phyloP scores from a whole-genome alignment of 1,139 yeast species.

The Protomyces inouyei region DNA sequence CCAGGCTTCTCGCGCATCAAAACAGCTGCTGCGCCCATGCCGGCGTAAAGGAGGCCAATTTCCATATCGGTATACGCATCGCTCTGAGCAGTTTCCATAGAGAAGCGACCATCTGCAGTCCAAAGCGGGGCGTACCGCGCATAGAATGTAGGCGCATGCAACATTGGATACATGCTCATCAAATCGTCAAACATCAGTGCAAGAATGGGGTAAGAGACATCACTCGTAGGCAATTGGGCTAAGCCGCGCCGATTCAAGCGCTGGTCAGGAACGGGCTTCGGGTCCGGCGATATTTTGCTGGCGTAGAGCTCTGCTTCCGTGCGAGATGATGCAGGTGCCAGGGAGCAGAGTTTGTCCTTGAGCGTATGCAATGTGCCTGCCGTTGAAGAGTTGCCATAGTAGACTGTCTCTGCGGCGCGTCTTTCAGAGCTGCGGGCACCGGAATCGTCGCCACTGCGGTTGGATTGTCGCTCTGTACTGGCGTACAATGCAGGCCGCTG shows the following conservation, averaged over 20 bases:
- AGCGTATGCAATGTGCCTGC: constrained; percentile 5
- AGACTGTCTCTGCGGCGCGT: not conserved
- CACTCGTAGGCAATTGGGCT: not conserved
- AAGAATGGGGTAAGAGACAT: constrained; percentile 3
- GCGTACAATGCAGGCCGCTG: not conserved
- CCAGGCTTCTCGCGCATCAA: not conserved
- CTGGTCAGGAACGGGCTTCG: not conserved
- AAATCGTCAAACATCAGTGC: constrained; percentile 10
- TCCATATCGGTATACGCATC: constrained; percentile 7
- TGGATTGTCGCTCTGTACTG: not conserved
- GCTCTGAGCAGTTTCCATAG: not conserved
- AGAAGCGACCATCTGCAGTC: not conserved
- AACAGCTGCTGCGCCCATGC: constrained; percentile 12
- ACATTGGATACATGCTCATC: constrained; percentile 16
- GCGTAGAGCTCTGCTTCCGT: not conserved
- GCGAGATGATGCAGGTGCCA: constrained; percentile 6
- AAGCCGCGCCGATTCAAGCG: not conserved
- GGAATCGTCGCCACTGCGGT: not conserved
- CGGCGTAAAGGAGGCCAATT: constrained; percentile 11
- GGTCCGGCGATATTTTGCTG: not conserved
- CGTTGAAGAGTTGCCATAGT: constrained; percentile 15
- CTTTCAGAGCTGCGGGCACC: not conserved
- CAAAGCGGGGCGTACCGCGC: constrained; percentile 8
- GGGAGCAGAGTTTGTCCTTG: not conserved
- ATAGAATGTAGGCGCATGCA: constrained; percentile 22